Evolutionary conservation across 345 rosid species (phyloP).

Genomic region (Acer campestre): DNA sequence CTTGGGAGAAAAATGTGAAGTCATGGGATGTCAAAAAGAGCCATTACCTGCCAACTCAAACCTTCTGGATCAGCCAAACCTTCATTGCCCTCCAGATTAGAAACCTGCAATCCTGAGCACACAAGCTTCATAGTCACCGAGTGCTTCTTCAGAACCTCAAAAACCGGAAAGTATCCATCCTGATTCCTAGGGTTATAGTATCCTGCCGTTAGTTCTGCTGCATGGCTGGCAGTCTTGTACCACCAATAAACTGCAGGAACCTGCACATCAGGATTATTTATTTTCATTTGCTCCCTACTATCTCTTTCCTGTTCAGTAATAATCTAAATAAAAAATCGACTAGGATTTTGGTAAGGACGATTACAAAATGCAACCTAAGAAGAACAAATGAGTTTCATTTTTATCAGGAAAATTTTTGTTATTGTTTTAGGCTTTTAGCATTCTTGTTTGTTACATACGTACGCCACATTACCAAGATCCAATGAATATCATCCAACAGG

Average conservation of each 20-base stretch:
- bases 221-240: conserved; percentile 86
- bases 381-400: no score
- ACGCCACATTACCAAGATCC: neutral
- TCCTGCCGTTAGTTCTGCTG: conserved; percentile 92
- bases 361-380: conserved; percentile 7
- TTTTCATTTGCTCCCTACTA: neutral
- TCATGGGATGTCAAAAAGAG: conserved; percentile 11
- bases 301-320: neutral
- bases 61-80: conserved; percentile 83
- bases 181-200: conserved; percentile 84
- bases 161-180: conserved; percentile 79
- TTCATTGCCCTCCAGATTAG: conserved; percentile 54
- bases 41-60: conserved; percentile 87
- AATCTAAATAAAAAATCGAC: neutral
- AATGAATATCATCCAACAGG: neutral
- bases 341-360: neutral
- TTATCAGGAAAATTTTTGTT: neutral
- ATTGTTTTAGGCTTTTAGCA: neutral
- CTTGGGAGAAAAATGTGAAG: neutral
- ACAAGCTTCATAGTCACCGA: conserved; percentile 65
- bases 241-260: conserved; percentile 95
- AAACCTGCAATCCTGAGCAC: conserved; percentile 61
- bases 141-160: conserved; percentile 73
- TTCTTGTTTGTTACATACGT: neutral
- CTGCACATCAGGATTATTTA: conserved; percentile 42